phyloP scores from a whole-genome alignment of 1,284 basidiomycete genomes.

The Lentinus polychrous region DNA sequence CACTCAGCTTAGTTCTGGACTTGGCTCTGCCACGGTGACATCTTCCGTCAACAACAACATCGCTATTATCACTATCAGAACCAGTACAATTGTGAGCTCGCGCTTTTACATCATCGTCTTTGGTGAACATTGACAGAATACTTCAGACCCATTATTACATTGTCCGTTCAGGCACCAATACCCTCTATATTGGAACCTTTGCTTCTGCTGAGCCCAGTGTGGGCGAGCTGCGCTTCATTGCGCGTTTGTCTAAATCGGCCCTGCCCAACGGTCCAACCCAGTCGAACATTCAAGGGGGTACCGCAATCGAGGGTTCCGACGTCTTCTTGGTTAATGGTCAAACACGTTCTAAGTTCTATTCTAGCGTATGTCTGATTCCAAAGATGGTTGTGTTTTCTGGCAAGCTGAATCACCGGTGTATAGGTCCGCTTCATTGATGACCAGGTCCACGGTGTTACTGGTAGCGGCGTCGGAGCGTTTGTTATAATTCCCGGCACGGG shows the following conservation, averaged over 20 bases:
- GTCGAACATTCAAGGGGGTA: conserved; percentile 32
- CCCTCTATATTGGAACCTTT: conserved; percentile 37
- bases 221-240: conserved; percentile 43
- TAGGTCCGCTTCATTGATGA: conserved; percentile 31
- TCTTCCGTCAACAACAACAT: conserved; percentile 33
- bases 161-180: conserved; percentile 34
- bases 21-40: conserved; percentile 37
- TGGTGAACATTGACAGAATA: not conserved
- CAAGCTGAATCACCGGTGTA: conserved; percentile 5
- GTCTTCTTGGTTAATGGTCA: conserved; percentile 38
- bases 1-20: conserved; percentile 39
- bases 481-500: conserved; percentile 36
- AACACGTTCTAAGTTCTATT: conserved; percentile 44
- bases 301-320: conserved; percentile 39
- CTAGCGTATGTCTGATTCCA: conserved; percentile 31
- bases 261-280: conserved; percentile 32
- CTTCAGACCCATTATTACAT: conserved; percentile 37
- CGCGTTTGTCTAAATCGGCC: conserved; percentile 35
- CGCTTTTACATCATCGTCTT: not conserved
- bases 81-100: conserved; percentile 33
- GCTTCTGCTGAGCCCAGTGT: conserved; percentile 37
- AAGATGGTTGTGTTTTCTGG: not conserved
- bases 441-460: conserved; percentile 33
- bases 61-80: conserved; percentile 32
- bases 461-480: conserved; percentile 28